Base-by-base conservation (phyloP, 2,329 filamentous ascomycete genomes). In the Cylindrodendrum hubeiense region DNA sequence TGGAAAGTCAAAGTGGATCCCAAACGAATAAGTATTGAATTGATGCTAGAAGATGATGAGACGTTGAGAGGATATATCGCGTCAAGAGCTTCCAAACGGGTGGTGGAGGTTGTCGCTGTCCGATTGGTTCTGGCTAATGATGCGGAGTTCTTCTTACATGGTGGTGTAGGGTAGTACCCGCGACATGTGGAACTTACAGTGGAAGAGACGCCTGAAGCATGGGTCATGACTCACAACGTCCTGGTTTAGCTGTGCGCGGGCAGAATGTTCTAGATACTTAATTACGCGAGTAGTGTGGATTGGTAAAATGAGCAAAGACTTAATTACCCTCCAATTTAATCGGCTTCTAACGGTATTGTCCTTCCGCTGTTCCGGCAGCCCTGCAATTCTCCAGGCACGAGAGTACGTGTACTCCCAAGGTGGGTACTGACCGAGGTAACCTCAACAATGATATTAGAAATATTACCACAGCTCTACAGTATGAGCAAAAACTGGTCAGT, bases 81-180 rank as follows among this genome's bases (percentile, higher is more conserved):
- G 15, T 39, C n/a, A 3, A 39, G 28, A 30, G 24, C 21, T n/a
- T 4, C 41, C 9, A 4, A 43, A 43, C 12, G 19, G 41, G 24
- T 12, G 8, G 37, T 52, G n/a, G 33, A 50, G 33, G 19, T 55
- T 43, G 34, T 62, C 44, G 51, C 44, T 34, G 21, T 44, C 59
- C 26, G 33, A 62, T 28, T 56, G n/a, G 26, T 33, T 56, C 47
- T 33, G 21, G 47, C 47, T 19, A 15, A n/a, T 39, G n/a, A n/a
- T 44, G 43, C 50, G 22, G 24, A 54, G 28, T n/a, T 39, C 5
- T 39, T 39, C 15, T n/a, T 5, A 37, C 34, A n/a, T 8, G 17
- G 46, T 30, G 3, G 50, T 53, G 12, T 30, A 53, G 50, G 50
- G 50, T 53, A 53, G 50, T 33, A 4, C 33, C 21, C 12, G n/a